Base-by-base conservation (phyloP, 306 rosid species). In the Pterocarpus santalinus region DNA sequence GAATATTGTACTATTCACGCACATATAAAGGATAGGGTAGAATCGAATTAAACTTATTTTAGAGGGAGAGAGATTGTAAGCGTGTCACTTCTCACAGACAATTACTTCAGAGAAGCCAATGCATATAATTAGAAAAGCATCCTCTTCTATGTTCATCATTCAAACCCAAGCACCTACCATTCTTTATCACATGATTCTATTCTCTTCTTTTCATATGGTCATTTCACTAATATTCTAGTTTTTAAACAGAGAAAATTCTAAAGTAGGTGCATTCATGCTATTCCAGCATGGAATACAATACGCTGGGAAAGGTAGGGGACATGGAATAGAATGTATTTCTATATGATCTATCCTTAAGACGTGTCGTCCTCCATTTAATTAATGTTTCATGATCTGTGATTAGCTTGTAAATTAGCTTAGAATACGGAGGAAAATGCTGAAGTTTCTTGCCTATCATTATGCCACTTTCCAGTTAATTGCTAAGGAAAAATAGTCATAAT, bases 181-280 rank as follows among this genome's bases (percentile, higher is more conserved):
- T 77, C 81, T 41, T 81, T 22, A 22, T 77, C 65, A 66, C 78
- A 78, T 73, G 60, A 85, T 85, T 85, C 81, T 77, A 61, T 82
- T 85, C 78, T 85, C 75, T 67, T 77, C 78, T 81, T 78, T 73
- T 72, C 9, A 15, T 63, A 72, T 65, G 34, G 30, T 4, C 69
- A 68, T 81, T 85, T 78, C 73, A 13, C 57, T 41, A 55, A 34
- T 67, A 81, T 73, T 75, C 78, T 56, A 66, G 77, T 34, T 81
- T 85, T 15, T 17, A 14, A 12, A 67, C 16, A 10, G 62, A 65
- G 13, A 67, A 38, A 76, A 77, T 65, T 49, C 80, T 65, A 46
- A 33, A 65, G 82, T 60, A 34, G 80, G 81, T 77, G 56, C 85
- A 69, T 77, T 61, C 73, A 62, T 62, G 73, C 72, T 16, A 55